A percentile compares a stretch with the other conserved stretches of the same genome.
Evolutionary conservation across 345 rosid genomes (phyloP).

Genomic region (Rhizophora mangle): DNA sequence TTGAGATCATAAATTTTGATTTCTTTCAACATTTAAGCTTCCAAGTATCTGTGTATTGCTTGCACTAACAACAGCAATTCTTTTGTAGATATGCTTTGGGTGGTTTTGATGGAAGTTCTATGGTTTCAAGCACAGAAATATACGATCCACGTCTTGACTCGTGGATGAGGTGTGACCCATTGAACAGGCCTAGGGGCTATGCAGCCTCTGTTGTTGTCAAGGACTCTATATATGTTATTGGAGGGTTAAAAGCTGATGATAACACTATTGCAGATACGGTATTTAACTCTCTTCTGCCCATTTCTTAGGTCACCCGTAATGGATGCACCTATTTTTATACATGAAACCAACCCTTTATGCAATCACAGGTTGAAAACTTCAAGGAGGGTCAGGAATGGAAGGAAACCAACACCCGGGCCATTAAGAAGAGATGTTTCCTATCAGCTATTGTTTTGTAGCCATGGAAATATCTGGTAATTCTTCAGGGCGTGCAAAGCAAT

Average conservation of each 20-base stretch:
- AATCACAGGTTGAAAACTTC: constrained; percentile 63
- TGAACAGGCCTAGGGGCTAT: constrained; percentile 71
- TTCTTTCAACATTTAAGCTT: too few relatives aligned
- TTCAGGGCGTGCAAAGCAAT: too few relatives aligned
- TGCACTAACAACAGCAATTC: too few relatives aligned
- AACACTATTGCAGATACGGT: constrained; percentile 45
- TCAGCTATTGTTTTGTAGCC: constrained; percentile 43
- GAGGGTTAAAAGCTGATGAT: constrained; percentile 51
- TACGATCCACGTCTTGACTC: constrained; percentile 57
- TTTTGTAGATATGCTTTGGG: constrained; percentile 66
- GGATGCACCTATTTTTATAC: neutral
- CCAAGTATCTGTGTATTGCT: too few relatives aligned
- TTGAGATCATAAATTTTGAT: too few relatives aligned
- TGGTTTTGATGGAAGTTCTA: constrained; percentile 59
- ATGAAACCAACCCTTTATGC: constrained; percentile 7
- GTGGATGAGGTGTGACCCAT: constrained; percentile 62
- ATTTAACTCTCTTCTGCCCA: constrained; percentile 6
- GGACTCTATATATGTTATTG: constrained; percentile 54
- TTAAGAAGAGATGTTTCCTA: constrained; percentile 62
- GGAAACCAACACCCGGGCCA: constrained; percentile 29
- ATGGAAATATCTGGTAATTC: too few relatives aligned
- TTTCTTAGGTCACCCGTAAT: too few relatives aligned
- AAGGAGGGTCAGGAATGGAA: constrained; percentile 66
- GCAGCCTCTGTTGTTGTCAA: constrained; percentile 51
- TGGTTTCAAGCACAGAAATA: constrained; percentile 70